phyloP scores from a whole-genome alignment of 495 filamentous ascomycete genomes.

The Penicillium goetzii region DNA sequence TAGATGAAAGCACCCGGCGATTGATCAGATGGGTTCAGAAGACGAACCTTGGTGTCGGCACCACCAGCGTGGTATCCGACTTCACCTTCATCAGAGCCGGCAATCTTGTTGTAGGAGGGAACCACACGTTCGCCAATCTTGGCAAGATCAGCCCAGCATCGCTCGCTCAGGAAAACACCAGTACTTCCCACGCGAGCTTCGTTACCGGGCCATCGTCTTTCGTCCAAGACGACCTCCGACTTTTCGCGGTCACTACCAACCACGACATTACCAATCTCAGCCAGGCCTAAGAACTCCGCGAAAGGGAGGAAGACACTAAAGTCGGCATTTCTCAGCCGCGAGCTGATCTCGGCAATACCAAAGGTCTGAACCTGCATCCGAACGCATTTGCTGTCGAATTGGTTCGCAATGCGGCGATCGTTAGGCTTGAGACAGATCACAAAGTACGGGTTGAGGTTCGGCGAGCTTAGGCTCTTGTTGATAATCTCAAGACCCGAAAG shows the following conservation, averaged over 20 bases:
- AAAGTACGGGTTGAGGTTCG: slow-evolving; percentile 89
- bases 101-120: slow-evolving; percentile 53
- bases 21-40: slow-evolving; percentile 60
- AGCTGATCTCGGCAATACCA: slow-evolving; percentile 95
- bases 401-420: slow-evolving; percentile 94
- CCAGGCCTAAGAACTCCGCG: slow-evolving; percentile 88
- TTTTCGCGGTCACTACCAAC: slow-evolving; percentile 94
- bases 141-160: slow-evolving; percentile 89
- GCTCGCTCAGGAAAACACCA: slow-evolving; percentile 92
- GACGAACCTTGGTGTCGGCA: slow-evolving; percentile 71
- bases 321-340: slow-evolving; percentile 86
- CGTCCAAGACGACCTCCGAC: slow-evolving; percentile 83
- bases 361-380: slow-evolving; percentile 92
- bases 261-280: slow-evolving; percentile 78
- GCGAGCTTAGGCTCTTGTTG: slow-evolving; percentile 75
- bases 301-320: slow-evolving; percentile 96
- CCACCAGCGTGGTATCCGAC: slow-evolving; percentile 43
- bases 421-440: slow-evolving; percentile 98
- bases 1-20: slow-evolving; percentile 67
- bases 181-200: slow-evolving; percentile 91
- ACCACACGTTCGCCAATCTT: slow-evolving; percentile 70
- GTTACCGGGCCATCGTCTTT: slow-evolving; percentile 87
- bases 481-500: slow-evolving; percentile 87
- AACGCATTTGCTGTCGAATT: slow-evolving; percentile 98
- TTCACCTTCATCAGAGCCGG: slow-evolving; percentile 55